These are phyloP conservation scores for Cyclaneusma minus DNA, from an alignment of 2,329 filamentous ascomycete genomes.

Conservation along the genomic window DNA sequence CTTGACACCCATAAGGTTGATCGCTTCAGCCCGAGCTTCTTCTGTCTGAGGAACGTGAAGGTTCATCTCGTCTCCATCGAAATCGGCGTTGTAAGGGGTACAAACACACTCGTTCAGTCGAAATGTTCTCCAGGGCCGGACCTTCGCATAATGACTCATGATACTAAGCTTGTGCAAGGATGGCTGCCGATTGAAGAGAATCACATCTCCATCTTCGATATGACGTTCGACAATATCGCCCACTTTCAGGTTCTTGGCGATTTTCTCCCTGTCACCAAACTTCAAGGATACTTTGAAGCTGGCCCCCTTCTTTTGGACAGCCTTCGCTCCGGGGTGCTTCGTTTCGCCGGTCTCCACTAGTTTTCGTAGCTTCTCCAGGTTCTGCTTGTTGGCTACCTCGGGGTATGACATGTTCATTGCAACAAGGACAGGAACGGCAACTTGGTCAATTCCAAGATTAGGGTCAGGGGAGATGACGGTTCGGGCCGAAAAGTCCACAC, in stretches of 20 bases:
- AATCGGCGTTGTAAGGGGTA: slow-evolving; percentile 96
- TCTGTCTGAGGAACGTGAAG: slow-evolving; percentile 95
- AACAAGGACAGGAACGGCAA: slow-evolving; percentile 81
- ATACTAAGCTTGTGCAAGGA: slow-evolving; percentile 98
- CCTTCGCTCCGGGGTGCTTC: slow-evolving; percentile 79
- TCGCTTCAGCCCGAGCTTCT: slow-evolving; percentile 87
- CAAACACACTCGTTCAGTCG: slow-evolving; percentile 96
- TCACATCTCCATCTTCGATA: slow-evolving; percentile 86
- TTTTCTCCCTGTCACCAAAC: slow-evolving; percentile 53
- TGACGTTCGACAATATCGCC: slow-evolving; percentile 91
- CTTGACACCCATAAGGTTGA: slow-evolving; percentile 94
- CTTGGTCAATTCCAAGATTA: slow-evolving; percentile 83
- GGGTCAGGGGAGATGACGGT: slow-evolving; percentile 97
- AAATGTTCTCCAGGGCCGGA: slow-evolving; percentile 90
- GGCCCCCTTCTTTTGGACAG: slow-evolving; percentile 55
- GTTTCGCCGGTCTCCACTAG: slow-evolving; percentile 62
- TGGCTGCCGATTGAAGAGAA: slow-evolving; percentile 94
- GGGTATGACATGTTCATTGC: slow-evolving; percentile 95
- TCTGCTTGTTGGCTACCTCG: slow-evolving; percentile 71
- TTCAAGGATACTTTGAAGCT: slow-evolving; percentile 60
- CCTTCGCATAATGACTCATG: slow-evolving; percentile 85
- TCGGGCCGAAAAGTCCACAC: slow-evolving; percentile 93
- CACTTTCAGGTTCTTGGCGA: slow-evolving; percentile 60
- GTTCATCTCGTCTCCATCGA: slow-evolving; percentile 99
- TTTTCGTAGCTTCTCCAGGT: slow-evolving; percentile 64